Percentiles rank a stretch among this genome's conserved stretches.
Conservation (phyloP, 2,329 filamentous ascomycete genomes). For the Colletotrichum aenigma region DNA sequence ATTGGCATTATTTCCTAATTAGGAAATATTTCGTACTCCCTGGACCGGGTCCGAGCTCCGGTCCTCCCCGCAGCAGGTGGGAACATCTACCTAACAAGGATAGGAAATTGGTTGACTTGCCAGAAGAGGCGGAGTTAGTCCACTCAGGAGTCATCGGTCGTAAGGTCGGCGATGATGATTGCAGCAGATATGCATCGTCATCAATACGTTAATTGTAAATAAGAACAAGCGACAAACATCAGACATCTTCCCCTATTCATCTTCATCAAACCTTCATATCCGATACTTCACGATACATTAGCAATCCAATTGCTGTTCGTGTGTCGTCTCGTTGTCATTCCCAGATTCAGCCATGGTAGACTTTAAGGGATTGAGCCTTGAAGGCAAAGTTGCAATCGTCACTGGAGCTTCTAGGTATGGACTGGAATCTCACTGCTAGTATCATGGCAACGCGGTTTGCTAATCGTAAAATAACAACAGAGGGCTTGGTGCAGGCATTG, state of each 20-base stretch:
- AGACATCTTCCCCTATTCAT: not conserved
- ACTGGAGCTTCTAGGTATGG: slow-evolving; percentile 18
- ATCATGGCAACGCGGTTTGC: not conserved
- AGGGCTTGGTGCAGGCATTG: slow-evolving; percentile 64
- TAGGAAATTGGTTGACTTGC: not conserved
- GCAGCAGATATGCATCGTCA: not conserved
- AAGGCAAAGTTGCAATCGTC: slow-evolving; percentile 22
- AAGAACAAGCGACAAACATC: not conserved
- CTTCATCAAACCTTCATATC: not conserved
- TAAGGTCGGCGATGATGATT: not conserved
- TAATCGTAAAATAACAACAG: not conserved
- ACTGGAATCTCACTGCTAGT: not conserved
- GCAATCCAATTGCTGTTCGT: not conserved
- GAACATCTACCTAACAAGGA: not conserved
- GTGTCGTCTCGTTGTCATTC: not conserved
- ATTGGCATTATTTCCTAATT: not conserved
- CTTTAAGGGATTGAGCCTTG: slow-evolving; percentile 25
- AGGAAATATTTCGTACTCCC: not conserved
- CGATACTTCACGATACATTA: not conserved
- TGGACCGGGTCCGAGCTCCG: not conserved
- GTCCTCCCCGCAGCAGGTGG: not conserved
- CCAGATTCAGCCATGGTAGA: not conserved
- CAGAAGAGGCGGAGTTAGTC: not conserved
- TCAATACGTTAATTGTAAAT: not conserved
- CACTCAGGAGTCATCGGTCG: not conserved